phyloP scores from a whole-genome alignment of 2,329 filamentous ascomycete species.

The Fusarium fujikuroi region DNA sequence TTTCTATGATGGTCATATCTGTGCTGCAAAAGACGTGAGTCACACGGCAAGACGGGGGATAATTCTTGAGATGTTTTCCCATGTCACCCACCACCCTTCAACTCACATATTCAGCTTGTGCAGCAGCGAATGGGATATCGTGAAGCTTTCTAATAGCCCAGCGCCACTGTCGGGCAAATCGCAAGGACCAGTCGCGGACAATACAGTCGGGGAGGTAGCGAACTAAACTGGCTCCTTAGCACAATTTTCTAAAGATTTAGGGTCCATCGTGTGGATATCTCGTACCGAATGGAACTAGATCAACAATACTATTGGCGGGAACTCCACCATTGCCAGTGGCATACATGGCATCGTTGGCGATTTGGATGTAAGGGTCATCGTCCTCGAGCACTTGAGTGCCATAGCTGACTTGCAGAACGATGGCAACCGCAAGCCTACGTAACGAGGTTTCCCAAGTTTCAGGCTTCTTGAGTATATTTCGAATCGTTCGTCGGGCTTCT shows the following conservation, averaged over 20 bases:
- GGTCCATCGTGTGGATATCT: not conserved
- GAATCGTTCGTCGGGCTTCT: slow-evolving; percentile 38
- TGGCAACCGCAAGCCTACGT: slow-evolving; percentile 46
- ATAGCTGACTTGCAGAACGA: slow-evolving; percentile 49
- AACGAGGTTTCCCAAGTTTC: slow-evolving; percentile 43
- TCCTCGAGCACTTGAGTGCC: slow-evolving; percentile 45
- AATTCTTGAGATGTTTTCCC: not conserved
- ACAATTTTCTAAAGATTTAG: not conserved
- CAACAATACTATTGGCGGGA: slow-evolving; percentile 53
- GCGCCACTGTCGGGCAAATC: slow-evolving; percentile 49
- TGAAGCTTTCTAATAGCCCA: slow-evolving; percentile 50
- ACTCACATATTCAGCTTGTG: slow-evolving; percentile 44
- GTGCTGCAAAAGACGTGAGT: slow-evolving; percentile 24
- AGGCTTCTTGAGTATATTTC: slow-evolving; percentile 34
- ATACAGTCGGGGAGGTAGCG: slow-evolving; percentile 46
- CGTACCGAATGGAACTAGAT: slow-evolving; percentile 56
- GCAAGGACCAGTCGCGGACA: slow-evolving; percentile 46
- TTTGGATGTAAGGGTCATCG: slow-evolving; percentile 46
- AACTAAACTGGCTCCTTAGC: slow-evolving; percentile 29
- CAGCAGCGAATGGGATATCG: slow-evolving; percentile 47
- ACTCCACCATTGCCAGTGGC: slow-evolving; percentile 48
- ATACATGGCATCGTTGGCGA: slow-evolving; percentile 47
- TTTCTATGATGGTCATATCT: slow-evolving; percentile 28
- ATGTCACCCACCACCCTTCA: not conserved
- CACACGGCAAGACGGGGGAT: not conserved